These are phyloP conservation scores for Hibiscus syriacus DNA, from an alignment of 345 rosid species.

Conservation along the genomic window DNA sequence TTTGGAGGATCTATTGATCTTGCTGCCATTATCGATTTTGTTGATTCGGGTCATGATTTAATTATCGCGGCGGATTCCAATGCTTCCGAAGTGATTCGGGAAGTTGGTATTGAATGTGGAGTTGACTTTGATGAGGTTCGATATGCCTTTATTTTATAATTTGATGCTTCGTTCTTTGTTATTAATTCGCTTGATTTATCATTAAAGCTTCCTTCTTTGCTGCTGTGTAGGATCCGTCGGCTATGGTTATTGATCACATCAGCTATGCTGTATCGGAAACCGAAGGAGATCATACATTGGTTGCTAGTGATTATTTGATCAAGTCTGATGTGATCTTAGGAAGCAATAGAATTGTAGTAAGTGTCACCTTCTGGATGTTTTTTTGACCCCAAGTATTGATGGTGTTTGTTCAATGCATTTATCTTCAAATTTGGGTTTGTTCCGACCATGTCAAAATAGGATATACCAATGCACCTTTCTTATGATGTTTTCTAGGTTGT, in stretches of 20 bases:
- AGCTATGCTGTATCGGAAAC: conserved; percentile 45
- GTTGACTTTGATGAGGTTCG: conserved; percentile 71
- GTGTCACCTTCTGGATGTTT: background rate
- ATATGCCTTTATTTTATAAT: background rate
- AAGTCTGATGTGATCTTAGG: conserved; percentile 50
- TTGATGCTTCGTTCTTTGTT: background rate
- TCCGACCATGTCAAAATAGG: too few species aligned
- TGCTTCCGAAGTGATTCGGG: conserved; percentile 64
- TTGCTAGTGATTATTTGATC: conserved; percentile 47
- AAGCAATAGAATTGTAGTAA: conserved; percentile 43
- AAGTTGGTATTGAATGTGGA: conserved; percentile 60
- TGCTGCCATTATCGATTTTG: conserved; percentile 53
- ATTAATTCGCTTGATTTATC: conserved; percentile 1
- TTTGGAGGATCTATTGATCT: conserved; percentile 58
- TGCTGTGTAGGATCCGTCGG: conserved; percentile 44
- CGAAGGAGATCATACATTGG: conserved; percentile 47
- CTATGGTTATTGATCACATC: conserved; percentile 60
- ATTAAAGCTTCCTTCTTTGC: background rate
- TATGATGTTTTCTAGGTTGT: background rate
- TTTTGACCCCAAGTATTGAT: too few species aligned
- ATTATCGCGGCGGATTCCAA: conserved; percentile 55
- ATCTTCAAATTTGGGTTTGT: too few species aligned
- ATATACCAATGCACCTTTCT: background rate
- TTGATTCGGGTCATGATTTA: conserved; percentile 68
- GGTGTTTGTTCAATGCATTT: too few species aligned